Evolutionary conservation across 1,139 yeast genomes (phyloP).

Genomic region (Yamadazyma triangularis): DNA sequence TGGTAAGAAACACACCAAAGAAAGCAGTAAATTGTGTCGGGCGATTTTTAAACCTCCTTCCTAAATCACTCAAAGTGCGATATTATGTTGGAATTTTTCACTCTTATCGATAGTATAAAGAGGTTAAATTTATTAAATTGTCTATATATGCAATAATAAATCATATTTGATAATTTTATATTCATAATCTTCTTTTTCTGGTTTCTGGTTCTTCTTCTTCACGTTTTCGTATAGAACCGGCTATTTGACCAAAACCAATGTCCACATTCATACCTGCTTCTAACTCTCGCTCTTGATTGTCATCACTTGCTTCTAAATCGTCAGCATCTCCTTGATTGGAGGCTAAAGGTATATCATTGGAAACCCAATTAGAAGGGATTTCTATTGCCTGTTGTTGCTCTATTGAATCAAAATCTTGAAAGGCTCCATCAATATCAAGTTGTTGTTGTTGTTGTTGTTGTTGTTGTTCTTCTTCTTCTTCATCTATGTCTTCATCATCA

Average conservation of each 20-base stretch:
- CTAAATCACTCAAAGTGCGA: too few species aligned
- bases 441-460: conserved; percentile 7
- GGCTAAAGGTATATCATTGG: background rate
- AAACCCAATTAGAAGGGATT: conserved; percentile 1
- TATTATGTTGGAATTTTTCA: too few species aligned
- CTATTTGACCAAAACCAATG: conserved; percentile 35
- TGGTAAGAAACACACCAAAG: too few species aligned
- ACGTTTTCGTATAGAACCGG: conserved; percentile 28
- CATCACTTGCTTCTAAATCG: conserved; percentile 23
- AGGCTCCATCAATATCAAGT: too few species aligned
- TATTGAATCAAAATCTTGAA: too few species aligned
- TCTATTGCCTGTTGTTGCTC: conserved; percentile 15
- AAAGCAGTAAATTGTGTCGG: too few species aligned
- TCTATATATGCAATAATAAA: too few species aligned
- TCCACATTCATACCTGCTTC: conserved; percentile 45
- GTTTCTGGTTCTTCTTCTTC: conserved; percentile 14
- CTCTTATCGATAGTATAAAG: too few species aligned
- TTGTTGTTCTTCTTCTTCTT: conserved; percentile 5
- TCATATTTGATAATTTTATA: too few species aligned
- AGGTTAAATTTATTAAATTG: too few species aligned
- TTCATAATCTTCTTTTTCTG: background rate
- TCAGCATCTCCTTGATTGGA: conserved; percentile 32
- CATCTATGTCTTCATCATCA: conserved; percentile 23
- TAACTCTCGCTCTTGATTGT: conserved; percentile 11
- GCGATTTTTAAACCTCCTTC: too few species aligned